A percentile compares a stretch with the other conserved stretches of the same genome.
phyloP scores from a whole-genome alignment of 2,329 filamentous ascomycete species.

The Alternaria incomplexa region DNA sequence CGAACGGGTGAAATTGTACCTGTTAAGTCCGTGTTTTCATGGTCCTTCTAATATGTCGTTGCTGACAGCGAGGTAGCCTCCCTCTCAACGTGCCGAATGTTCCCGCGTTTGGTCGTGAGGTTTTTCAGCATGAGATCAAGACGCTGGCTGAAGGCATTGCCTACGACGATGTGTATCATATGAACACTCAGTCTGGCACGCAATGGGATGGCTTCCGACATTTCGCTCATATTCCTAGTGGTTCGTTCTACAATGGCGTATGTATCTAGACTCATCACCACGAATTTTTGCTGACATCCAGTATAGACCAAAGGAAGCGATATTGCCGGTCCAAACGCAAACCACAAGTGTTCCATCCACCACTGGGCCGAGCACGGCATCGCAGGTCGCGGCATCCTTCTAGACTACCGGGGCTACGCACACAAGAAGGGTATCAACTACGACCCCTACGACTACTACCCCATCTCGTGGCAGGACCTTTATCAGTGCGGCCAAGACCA shows the following conservation, averaged over 20 bases:
- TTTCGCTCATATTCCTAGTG: slow-evolving; percentile 49
- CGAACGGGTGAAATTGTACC: slow-evolving; percentile 62
- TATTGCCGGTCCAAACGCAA: slow-evolving; percentile 48
- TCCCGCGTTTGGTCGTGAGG: slow-evolving; percentile 60
- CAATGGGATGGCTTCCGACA: slow-evolving; percentile 57
- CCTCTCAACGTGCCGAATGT: slow-evolving; percentile 60
- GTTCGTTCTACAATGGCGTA: slow-evolving; percentile 52
- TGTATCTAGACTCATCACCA: not conserved
- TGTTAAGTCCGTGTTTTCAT: slow-evolving; percentile 54
- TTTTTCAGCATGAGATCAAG: slow-evolving; percentile 63
- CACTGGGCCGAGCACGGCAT: slow-evolving; percentile 55
- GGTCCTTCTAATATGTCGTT: not conserved
- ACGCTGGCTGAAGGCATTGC: slow-evolving; percentile 40
- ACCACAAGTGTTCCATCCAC: slow-evolving; percentile 54
- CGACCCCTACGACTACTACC: slow-evolving; percentile 51
- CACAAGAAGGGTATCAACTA: slow-evolving; percentile 51
- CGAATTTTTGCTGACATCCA: not conserved
- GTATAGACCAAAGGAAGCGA: slow-evolving; percentile 49
- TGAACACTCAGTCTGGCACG: slow-evolving; percentile 55
- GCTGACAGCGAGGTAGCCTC: slow-evolving; percentile 46
- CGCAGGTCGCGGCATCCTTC: slow-evolving; percentile 52
- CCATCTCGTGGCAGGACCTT: slow-evolving; percentile 56
- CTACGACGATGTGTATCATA: slow-evolving; percentile 52
- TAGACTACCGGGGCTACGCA: slow-evolving; percentile 53
- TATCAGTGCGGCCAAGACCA: slow-evolving; percentile 65